Evolutionary conservation across 148 eudicot species (phyloP).

Genomic region (Selenicereus undatus): DNA sequence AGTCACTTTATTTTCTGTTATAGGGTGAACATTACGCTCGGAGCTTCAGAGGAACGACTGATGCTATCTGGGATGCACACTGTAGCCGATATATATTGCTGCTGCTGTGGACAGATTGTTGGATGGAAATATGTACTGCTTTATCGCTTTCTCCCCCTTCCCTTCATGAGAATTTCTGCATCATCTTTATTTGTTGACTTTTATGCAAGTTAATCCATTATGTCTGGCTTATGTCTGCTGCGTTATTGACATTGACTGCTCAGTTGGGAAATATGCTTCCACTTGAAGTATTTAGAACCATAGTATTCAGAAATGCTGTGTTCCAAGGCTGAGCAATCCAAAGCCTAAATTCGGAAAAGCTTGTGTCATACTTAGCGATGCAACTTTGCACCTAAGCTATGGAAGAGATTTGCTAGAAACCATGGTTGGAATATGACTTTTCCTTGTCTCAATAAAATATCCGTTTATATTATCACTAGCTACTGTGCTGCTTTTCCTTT

Average conservation of each 20-base stretch:
- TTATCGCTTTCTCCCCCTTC: neutral
- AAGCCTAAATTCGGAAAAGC: neutral
- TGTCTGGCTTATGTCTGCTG: neutral
- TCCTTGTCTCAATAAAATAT: neutral
- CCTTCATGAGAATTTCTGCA: neutral
- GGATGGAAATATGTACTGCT: constrained; percentile 93
- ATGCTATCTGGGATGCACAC: constrained; percentile 90
- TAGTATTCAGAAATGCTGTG: neutral
- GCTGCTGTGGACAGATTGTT: constrained; percentile 79
- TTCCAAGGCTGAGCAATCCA: neutral
- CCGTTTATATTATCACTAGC: neutral
- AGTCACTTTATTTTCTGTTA: neutral
- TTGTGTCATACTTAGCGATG: neutral
- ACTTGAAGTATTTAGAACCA: neutral
- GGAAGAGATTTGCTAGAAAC: neutral
- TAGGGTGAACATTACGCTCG: constrained; percentile 61
- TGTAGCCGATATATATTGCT: constrained; percentile 79
- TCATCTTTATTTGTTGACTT: neutral
- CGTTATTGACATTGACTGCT: neutral
- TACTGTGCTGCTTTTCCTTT: neutral
- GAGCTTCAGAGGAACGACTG: constrained; percentile 60
- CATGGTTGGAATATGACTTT: neutral
- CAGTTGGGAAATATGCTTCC: neutral
- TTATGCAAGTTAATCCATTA: neutral
- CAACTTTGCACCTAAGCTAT: neutral